These are phyloP conservation scores for Jasminum sambac DNA, from an alignment of 257 asterid genomes.

Conservation along the genomic window DNA sequence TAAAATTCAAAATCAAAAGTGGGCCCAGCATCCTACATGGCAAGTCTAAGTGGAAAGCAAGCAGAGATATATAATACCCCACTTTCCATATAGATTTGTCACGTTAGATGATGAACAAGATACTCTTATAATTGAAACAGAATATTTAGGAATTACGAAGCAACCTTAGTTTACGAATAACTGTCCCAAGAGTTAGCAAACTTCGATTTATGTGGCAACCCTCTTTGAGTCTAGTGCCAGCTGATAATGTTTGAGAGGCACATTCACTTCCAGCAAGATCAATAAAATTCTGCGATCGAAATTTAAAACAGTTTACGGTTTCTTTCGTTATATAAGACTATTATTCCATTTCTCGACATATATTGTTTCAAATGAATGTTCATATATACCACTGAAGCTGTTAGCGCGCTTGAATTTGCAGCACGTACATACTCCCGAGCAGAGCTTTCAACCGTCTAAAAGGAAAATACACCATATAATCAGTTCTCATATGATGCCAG, in stretches of 20 bases:
- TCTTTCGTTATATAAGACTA: not conserved
- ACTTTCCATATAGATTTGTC: too few species aligned
- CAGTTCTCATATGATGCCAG: not conserved
- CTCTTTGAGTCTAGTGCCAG: constrained; percentile 72
- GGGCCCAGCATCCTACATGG: too few species aligned
- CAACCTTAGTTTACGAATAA: constrained; percentile 86
- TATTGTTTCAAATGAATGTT: not conserved
- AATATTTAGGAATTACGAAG: not conserved
- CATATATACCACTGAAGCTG: constrained; percentile 94
- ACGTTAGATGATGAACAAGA: too few species aligned
- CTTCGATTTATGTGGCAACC: constrained; percentile 95
- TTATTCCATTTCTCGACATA: not conserved
- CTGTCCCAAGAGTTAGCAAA: constrained; percentile 89
- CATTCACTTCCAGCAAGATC: constrained; percentile 99
- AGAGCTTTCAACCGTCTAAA: constrained; percentile 81
- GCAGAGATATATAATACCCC: too few species aligned
- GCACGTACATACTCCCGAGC: constrained; percentile 47
- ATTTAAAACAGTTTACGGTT: constrained; percentile 14
- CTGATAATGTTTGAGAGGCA: constrained; percentile 76
- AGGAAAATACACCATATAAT: not conserved
- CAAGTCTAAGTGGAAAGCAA: too few species aligned
- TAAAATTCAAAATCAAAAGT: not conserved
- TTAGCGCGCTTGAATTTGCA: constrained; percentile 53
- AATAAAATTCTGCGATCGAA: constrained; percentile 57
- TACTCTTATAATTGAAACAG: not conserved